Base-by-base conservation (phyloP, 83 land plant genomes). In the Diphasiastrum complanatum region DNA sequence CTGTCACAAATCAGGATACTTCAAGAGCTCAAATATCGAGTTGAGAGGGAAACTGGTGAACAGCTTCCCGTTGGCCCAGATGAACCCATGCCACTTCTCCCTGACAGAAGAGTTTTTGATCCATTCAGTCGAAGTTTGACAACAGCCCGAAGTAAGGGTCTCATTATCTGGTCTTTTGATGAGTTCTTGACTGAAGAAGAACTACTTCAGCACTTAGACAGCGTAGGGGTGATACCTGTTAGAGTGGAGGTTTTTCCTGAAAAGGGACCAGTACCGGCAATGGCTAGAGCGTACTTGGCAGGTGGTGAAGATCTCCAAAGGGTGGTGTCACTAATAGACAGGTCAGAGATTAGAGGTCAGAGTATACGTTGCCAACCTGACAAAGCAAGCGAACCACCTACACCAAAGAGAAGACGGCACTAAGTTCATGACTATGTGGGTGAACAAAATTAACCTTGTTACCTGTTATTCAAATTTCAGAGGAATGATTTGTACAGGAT, bases 21-120 rank as follows among this genome's bases (percentile, higher is more conserved):
- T 0, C 71, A 82, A 54, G 82, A 83, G 51, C 72, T 90, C 47
- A 90, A 90, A 68, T 70, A 66, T 11, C 36, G 75, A 32, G 84
- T 90, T 26, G 97, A 90, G 40, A 34, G 55, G 22, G 79, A 83
- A 67, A 83, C 89, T 0, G 92, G 92, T 1, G 56, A 73, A 48
- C 26, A 43, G 38, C 92, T 86, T 56, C 88, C 88, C 0, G 64
- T 53, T 47, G 97, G 89, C 26, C 89, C 86, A n/a, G 77, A 85
- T 0, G 97, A 90, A 72, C 79, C 64, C 29, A 73, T 90, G 2
- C 97, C 97, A 24, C 93, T 93, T 4, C 64, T 80, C 0, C 93
- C 97, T 34, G 72, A 46, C 40, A 59, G 89, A 3, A 77, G 61
- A 5, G 23, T 61, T 30, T 52, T 40, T 33, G 24, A 48, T 14